Percentiles rank a stretch among this genome's conserved stretches.
These are phyloP conservation scores for Salix udensis DNA, from an alignment of 345 rosid species.

Conservation along the genomic window DNA sequence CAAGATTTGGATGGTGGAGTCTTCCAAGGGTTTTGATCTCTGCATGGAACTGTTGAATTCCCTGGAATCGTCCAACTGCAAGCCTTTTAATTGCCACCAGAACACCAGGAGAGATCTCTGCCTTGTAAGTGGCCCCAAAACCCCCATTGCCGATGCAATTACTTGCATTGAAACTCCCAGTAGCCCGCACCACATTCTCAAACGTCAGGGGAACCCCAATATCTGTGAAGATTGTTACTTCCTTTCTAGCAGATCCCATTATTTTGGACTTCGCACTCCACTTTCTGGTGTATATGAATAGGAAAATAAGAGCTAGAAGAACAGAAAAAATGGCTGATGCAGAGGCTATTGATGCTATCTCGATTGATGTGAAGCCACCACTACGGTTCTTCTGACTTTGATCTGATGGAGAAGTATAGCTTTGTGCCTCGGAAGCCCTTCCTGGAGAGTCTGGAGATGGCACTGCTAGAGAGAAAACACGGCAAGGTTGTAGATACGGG, in stretches of 20 bases:
- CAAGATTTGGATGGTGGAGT: slow-evolving; percentile 54
- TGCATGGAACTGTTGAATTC: slow-evolving; percentile 55
- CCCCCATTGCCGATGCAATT: slow-evolving; percentile 63
- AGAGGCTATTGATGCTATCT: slow-evolving; percentile 56
- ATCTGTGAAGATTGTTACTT: slow-evolving; percentile 45
- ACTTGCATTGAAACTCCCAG: slow-evolving; percentile 47
- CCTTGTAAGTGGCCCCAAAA: slow-evolving; percentile 60
- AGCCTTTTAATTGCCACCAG: slow-evolving; percentile 54
- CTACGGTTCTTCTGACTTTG: slow-evolving; percentile 15
- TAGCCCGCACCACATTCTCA: slow-evolving; percentile 52
- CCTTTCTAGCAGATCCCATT: slow-evolving; percentile 31
- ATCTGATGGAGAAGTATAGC: slow-evolving; percentile 19
- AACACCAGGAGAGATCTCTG: slow-evolving; percentile 41
- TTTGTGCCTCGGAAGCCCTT: slow-evolving; percentile 10
- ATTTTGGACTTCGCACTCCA: slow-evolving; percentile 37
- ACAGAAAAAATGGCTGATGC: slow-evolving; percentile 59
- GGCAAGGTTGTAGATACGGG: slow-evolving; percentile 50
- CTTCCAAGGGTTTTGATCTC: slow-evolving; percentile 55
- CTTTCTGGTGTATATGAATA: slow-evolving; percentile 46
- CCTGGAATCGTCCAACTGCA: slow-evolving; percentile 57
- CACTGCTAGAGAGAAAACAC: slow-evolving; percentile 29
- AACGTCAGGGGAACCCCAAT: slow-evolving; percentile 41
- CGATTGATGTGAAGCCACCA: slow-evolving; percentile 44
- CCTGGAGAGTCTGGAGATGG: slow-evolving; percentile 32
- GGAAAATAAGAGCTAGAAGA: slow-evolving; percentile 39